Conservation (phyloP, 1,284 basidiomycete genomes). For the Trichosporon inkin region DNA sequence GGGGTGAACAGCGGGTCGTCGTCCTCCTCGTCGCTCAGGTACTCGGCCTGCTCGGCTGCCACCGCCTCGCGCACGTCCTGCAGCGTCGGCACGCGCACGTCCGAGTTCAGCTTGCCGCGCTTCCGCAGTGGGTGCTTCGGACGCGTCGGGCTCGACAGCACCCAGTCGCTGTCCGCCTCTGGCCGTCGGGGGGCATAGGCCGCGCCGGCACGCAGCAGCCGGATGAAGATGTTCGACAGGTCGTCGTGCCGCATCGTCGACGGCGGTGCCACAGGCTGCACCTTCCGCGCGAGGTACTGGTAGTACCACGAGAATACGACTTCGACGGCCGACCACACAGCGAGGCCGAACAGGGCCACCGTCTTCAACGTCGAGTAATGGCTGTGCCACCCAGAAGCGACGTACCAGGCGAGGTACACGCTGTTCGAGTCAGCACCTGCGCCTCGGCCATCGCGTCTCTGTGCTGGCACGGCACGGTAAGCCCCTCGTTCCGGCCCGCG, state of each 20-base stretch:
- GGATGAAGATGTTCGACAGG: constrained; percentile 61
- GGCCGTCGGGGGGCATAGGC: neutral
- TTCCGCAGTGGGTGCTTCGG: neutral
- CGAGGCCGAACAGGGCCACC: constrained; percentile 22
- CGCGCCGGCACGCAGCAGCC: constrained; percentile 60
- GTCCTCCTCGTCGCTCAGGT: constrained; percentile 25
- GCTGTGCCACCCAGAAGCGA: constrained; percentile 51
- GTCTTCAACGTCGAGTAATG: constrained; percentile 11
- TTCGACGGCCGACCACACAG: constrained; percentile 37
- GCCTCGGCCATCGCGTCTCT: neutral
- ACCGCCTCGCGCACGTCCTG: neutral
- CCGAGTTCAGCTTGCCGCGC: constrained; percentile 13
- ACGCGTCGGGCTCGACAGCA: neutral
- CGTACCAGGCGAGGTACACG: constrained; percentile 53
- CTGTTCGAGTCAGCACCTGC: constrained; percentile 19
- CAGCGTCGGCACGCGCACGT: constrained; percentile 1
- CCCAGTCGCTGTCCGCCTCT: constrained; percentile 2
- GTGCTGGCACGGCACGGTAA: too few species aligned
- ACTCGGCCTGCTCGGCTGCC: constrained; percentile 23
- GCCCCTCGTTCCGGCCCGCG: too few species aligned
- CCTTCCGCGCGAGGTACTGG: constrained; percentile 56
- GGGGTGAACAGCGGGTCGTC: constrained; percentile 19
- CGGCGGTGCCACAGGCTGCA: constrained; percentile 57
- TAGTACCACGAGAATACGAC: constrained; percentile 71
- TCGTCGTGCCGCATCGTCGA: constrained; percentile 43